Base-by-base conservation (phyloP, 1,284 basidiomycete species). In the Puccinia hordei region DNA sequence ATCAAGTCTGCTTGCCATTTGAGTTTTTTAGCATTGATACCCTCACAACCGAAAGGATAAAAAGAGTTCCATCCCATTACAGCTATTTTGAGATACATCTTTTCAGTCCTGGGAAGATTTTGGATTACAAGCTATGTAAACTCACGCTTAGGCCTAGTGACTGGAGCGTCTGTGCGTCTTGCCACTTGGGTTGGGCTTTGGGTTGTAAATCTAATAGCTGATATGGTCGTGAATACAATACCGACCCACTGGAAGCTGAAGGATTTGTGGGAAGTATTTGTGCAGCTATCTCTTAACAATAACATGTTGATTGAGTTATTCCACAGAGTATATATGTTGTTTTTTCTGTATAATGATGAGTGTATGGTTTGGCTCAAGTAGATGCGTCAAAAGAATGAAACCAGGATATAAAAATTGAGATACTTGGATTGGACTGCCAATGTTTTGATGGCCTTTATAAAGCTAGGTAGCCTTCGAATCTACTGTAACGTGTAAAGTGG, bases 21-120 rank as follows among this genome's bases (percentile, higher is more conserved):
- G 2, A 76, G 27, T 19, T 65, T 15, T 17, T 66, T 13, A 15
- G 65, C 73, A n/a, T 35, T 30, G 5, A 76, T 3, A 10, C 63
- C 33, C 4, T 6, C 44, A 66, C 73, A 76, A 5, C 33, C 61
- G 10, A 65, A 66, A 53, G 41, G 27, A 10, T n/a, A 49, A 9
- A 49, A 3, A 66, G 73, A 49, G 46, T 44, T 76, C 73, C 73
- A 76, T 22, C 73, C 73, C 73, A 76, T 19, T 24, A 49, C 30
- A 27, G 73, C 73, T 76, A 53, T 17, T 1, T 55, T 49, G 15
- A 46, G 2, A 15, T n/a, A 44, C 3, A 49, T n/a, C 6, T 13
- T 49, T n/a, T 68, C 46, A 68, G 61, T 15, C 46, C 17, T 4
- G 6, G 5, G 4, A 33, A 59, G 2, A 33, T 33, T 59, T 59